These are phyloP conservation scores for Kluyveromyces sp. DNA, from an alignment of 1,139 yeast genomes.

Conservation along the genomic window DNA sequence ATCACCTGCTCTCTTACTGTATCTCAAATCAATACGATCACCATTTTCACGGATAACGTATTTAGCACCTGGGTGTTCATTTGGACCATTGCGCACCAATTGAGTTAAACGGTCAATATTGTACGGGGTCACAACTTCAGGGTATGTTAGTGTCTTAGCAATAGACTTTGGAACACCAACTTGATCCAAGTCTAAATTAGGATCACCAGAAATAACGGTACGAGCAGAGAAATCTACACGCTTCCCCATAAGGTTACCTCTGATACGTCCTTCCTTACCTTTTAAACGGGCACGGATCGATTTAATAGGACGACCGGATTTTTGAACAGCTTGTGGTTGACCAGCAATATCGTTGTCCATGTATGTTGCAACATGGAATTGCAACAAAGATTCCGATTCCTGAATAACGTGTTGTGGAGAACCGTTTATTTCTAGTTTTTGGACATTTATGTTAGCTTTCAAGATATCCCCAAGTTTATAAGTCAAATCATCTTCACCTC, in stretches of 20 bases:
- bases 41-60: conserved; percentile 97
- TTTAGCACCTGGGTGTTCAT: conserved; percentile 99
- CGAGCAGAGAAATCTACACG: conserved; percentile 99
- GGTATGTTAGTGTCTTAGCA: conserved; percentile 91
- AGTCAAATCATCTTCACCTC: conserved; percentile 99
- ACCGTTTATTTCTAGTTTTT: conserved; percentile 94
- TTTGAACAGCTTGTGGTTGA: conserved; percentile 97
- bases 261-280: conserved; percentile 98
- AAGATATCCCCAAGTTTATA: conserved; percentile 94
- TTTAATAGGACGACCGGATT: conserved; percentile 97
- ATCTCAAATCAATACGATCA: conserved; percentile 93
- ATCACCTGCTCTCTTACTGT: conserved; percentile 97
- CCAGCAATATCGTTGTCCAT: conserved; percentile 99
- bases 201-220: conserved; percentile 99
- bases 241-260: conserved; percentile 99
- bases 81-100: conserved; percentile 93
- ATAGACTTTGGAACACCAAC: conserved; percentile 98
- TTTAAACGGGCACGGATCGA: conserved; percentile 97
- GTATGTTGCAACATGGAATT: conserved; percentile 98
- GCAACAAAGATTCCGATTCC: conserved; percentile 91
- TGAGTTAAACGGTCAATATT: conserved; percentile 90
- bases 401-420: conserved; percentile 97
- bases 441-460: conserved; percentile 93
- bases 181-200: conserved; percentile 92
- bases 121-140: conserved; percentile 96